Evolutionary conservation across 148 eudicot genomes (phyloP).

Genomic region (Amaranthus cruentus): DNA sequence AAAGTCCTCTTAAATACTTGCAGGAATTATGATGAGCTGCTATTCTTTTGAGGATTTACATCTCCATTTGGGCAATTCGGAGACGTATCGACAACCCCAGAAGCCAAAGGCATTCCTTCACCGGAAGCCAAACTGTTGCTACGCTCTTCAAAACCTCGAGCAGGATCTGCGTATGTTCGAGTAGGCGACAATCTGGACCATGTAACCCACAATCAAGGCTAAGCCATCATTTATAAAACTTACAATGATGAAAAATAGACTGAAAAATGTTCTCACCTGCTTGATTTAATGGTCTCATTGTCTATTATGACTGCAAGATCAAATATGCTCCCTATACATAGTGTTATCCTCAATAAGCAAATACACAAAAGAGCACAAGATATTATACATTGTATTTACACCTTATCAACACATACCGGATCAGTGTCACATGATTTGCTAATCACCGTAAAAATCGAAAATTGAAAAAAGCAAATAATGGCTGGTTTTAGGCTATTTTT

Average conservation of each 20-base stretch:
- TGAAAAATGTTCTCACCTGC: slow-evolving; percentile 36
- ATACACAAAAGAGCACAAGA: background rate
- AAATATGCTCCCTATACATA: slow-evolving; percentile 41
- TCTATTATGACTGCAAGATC: slow-evolving; percentile 33
- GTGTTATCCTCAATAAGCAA: background rate
- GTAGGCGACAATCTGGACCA: slow-evolving; percentile 22
- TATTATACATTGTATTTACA: too few relatives aligned
- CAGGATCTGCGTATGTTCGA: slow-evolving; percentile 26
- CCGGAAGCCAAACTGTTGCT: background rate
- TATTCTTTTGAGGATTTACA: slow-evolving; percentile 2
- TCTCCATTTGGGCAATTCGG: slow-evolving; percentile 24
- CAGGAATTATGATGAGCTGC: background rate
- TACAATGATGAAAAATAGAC: background rate
- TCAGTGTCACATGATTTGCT: background rate
- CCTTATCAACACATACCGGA: background rate
- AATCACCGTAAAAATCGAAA: too few relatives aligned
- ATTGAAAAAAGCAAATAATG: too few relatives aligned
- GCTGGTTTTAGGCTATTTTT: too few relatives aligned
- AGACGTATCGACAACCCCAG: slow-evolving; percentile 2
- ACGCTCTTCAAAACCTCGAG: slow-evolving; percentile 8
- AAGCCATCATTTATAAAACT: background rate
- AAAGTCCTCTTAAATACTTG: too few relatives aligned
- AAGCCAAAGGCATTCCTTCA: slow-evolving; percentile 11
- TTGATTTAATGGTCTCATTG: slow-evolving; percentile 37
- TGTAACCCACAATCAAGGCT: background rate